Percentiles rank a stretch among this genome's conserved stretches.
Evolutionary conservation across 2,329 filamentous ascomycete species (phyloP).

Genomic region (Fonsecaea erecta): DNA sequence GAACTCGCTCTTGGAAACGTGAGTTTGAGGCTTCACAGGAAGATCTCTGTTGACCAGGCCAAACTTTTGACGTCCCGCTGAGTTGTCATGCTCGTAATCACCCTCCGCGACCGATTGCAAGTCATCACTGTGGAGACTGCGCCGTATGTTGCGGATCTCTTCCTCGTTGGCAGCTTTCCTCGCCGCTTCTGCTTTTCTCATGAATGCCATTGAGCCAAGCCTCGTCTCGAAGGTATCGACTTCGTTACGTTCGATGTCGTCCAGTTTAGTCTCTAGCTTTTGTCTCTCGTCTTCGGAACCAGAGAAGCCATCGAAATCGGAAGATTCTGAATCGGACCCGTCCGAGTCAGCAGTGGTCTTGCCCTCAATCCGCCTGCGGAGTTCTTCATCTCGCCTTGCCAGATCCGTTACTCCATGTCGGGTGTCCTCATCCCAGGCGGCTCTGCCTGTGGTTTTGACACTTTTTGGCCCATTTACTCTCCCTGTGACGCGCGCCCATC

Average conservation of each 20-base stretch:
- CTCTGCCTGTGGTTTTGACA: slow-evolving; percentile 75
- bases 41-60: slow-evolving; percentile 37
- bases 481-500: slow-evolving; percentile 81
- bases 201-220: slow-evolving; percentile 87
- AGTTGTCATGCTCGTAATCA: slow-evolving; percentile 57
- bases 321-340: slow-evolving; percentile 65
- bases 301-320: slow-evolving; percentile 67
- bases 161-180: slow-evolving; percentile 81
- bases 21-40: slow-evolving; percentile 39
- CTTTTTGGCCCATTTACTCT: slow-evolving; percentile 93
- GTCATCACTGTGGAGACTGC: slow-evolving; percentile 69
- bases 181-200: slow-evolving; percentile 83
- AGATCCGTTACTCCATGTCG: slow-evolving; percentile 77
- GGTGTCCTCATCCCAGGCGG: slow-evolving; percentile 87
- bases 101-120: slow-evolving; percentile 62
- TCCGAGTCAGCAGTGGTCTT: slow-evolving; percentile 67
- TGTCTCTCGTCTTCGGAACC: slow-evolving; percentile 60
- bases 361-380: slow-evolving; percentile 78
- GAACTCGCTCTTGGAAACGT: slow-evolving; percentile 58
- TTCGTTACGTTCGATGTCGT: slow-evolving; percentile 44
- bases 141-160: slow-evolving; percentile 69
- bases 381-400: slow-evolving; percentile 79
- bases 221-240: slow-evolving; percentile 61
- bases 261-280: slow-evolving; percentile 47
- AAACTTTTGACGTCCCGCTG: slow-evolving; percentile 66